These are phyloP conservation scores for Sarocladium kiliense DNA, from an alignment of 2,329 filamentous ascomycete genomes.

Conservation along the genomic window DNA sequence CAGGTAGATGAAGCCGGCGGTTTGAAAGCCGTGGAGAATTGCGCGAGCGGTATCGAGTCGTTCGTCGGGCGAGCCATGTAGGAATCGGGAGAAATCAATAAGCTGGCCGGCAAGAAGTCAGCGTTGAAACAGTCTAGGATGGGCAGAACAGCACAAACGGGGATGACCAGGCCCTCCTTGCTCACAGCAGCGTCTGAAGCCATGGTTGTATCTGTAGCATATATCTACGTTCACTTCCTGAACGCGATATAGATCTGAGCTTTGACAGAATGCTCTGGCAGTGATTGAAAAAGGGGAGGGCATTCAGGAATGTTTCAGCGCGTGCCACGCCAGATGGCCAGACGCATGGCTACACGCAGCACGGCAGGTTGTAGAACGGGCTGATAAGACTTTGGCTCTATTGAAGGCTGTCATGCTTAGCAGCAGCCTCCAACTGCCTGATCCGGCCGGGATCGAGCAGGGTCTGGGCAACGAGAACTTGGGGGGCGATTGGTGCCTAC, in stretches of 20 bases:
- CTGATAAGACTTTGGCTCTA: constrained; percentile 3
- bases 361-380: too few relatives aligned
- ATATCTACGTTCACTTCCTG: neutral
- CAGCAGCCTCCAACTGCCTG: neutral
- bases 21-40: constrained; percentile 76
- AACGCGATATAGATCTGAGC: too few relatives aligned
- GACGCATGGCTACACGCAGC: too few relatives aligned
- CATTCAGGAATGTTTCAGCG: too few relatives aligned
- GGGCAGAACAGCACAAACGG: constrained; percentile 32
- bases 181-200: constrained; percentile 36
- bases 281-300: neutral
- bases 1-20: constrained; percentile 84
- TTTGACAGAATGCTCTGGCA: neutral
- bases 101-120: constrained; percentile 30
- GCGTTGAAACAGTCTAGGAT: constrained; percentile 17
- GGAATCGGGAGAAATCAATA: constrained; percentile 73
- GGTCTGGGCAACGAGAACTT: too few relatives aligned
- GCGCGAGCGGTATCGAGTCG: constrained; percentile 62
- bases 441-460: neutral
- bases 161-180: constrained; percentile 49
- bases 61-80: constrained; percentile 53
- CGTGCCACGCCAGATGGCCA: too few relatives aligned
- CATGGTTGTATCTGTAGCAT: neutral
- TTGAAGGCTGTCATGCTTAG: neutral
- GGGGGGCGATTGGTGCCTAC: too few relatives aligned